A percentile compares a stretch with the other conserved stretches of the same genome.
Conservation (phyloP, 2,329 filamentous ascomycete species). For the Sordariomycetes sp. region DNA sequence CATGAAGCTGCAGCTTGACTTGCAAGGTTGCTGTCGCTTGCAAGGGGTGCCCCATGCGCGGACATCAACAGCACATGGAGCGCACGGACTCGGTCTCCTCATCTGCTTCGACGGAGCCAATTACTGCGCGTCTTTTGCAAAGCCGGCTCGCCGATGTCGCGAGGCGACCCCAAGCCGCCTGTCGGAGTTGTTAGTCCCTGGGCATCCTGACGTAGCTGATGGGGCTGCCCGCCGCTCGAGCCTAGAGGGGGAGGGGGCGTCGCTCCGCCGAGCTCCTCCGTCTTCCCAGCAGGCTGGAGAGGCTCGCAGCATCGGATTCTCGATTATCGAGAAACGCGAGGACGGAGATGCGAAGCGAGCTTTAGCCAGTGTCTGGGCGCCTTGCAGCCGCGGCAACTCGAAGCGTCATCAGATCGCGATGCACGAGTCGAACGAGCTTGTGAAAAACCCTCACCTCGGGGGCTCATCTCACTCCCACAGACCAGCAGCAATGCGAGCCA, state of each 20-base stretch:
- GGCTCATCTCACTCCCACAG: background rate
- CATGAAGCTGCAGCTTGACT: slow-evolving; percentile 12
- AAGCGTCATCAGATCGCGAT: too few relatives aligned
- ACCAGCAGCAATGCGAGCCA: background rate
- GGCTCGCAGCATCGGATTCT: too few relatives aligned
- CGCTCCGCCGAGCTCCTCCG: too few relatives aligned
- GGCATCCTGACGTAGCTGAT: slow-evolving; percentile 13
- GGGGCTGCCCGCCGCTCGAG: background rate
- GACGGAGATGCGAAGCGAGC: background rate
- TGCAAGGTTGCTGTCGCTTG: too few relatives aligned
- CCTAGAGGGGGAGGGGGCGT: background rate
- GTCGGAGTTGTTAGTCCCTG: slow-evolving; percentile 11
- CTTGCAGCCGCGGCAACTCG: background rate
- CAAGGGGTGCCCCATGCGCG: slow-evolving; percentile 1
- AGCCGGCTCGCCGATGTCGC: slow-evolving; percentile 21
- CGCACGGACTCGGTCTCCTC: slow-evolving; percentile 1
- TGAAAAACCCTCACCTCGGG: background rate
- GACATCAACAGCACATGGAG: slow-evolving; percentile 5
- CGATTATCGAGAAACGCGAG: too few relatives aligned
- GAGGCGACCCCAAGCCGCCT: too few relatives aligned
- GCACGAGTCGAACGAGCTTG: too few relatives aligned
- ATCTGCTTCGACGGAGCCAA: slow-evolving; percentile 16
- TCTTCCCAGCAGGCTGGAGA: too few relatives aligned
- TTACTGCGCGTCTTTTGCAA: slow-evolving; percentile 18
- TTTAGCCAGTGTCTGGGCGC: background rate